Percentiles rank a stretch among this genome's conserved stretches.
These are phyloP conservation scores for Dispira simplex DNA, from an alignment of 192 early-diverging fungal species.

Conservation along the genomic window DNA sequence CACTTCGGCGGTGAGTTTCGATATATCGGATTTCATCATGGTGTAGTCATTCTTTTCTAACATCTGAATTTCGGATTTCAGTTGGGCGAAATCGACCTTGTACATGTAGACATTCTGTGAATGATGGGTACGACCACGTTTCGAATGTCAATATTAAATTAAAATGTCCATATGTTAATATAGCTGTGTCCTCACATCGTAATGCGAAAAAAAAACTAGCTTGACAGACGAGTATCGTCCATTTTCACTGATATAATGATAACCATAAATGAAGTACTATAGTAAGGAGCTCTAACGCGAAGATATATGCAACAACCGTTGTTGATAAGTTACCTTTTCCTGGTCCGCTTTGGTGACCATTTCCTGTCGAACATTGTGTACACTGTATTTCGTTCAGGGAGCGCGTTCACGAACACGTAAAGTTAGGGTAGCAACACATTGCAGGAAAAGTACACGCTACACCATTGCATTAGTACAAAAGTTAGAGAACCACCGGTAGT, in stretches of 20 bases:
- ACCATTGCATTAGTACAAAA: too few relatives aligned
- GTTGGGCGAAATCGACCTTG: conserved; percentile 77
- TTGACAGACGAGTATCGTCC: too few relatives aligned
- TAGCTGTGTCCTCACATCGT: too few relatives aligned
- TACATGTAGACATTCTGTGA: conserved; percentile 59
- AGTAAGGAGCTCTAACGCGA: background rate
- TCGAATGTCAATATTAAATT: too few relatives aligned
- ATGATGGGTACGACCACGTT: background rate
- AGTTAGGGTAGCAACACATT: too few relatives aligned
- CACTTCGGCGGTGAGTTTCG: conserved; percentile 60
- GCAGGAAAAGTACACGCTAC: too few relatives aligned
- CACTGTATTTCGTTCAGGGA: conserved; percentile 20
- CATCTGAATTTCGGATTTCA: conserved; percentile 76
- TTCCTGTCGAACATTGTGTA: conserved; percentile 36
- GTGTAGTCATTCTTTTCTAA: conserved; percentile 83
- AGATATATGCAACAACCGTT: too few relatives aligned
- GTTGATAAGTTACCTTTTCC: conserved; percentile 34
- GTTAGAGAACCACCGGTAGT: too few relatives aligned
- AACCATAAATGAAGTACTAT: background rate
- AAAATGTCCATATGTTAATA: too few relatives aligned
- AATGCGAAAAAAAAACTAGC: too few relatives aligned
- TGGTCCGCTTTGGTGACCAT: conserved; percentile 75
- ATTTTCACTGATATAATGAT: background rate
- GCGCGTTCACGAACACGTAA: too few relatives aligned
- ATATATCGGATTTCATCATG: conserved; percentile 65